Conservation (phyloP, 805 yeast genomes). For the Zygosaccharomyces lentus region DNA sequence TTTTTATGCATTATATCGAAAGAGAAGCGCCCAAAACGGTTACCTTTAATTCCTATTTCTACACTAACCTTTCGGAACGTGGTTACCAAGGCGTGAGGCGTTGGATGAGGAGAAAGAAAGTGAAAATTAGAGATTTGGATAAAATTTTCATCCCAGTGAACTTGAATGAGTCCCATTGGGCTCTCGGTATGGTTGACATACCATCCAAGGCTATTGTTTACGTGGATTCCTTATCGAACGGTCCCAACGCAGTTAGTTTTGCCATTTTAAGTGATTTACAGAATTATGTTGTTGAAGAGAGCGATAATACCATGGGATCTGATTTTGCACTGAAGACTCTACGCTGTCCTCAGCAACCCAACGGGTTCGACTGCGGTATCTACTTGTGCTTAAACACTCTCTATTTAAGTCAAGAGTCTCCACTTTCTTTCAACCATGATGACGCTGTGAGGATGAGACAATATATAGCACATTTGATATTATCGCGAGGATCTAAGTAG, state of each 20-base stretch:
- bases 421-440: constrained; percentile 52
- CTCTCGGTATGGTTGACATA: constrained; percentile 73
- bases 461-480: constrained; percentile 34
- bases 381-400: constrained; percentile 78
- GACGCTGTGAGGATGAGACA: constrained; percentile 69
- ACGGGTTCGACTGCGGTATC: constrained; percentile 95
- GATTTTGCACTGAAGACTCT: constrained; percentile 34
- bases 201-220: constrained; percentile 54
- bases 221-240: constrained; percentile 65
- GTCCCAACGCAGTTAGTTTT: constrained; percentile 34
- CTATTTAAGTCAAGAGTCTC: constrained; percentile 48
- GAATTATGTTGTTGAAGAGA: constrained; percentile 65
- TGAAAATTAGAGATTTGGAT: constrained; percentile 59
- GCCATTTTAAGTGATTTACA: constrained; percentile 45
- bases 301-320: constrained; percentile 40
- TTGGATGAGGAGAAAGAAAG: constrained; percentile 78
- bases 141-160: constrained; percentile 83
- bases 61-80: constrained; percentile 58
- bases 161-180: constrained; percentile 84
- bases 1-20: constrained; percentile 49
- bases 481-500: constrained; percentile 10
- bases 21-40: constrained; percentile 42
- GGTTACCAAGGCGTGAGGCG: constrained; percentile 80
- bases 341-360: constrained; percentile 77
- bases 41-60: constrained; percentile 87